Percentiles rank a stretch among this genome's conserved stretches.
phyloP scores from a whole-genome alignment of 371 early-diverging fungal genomes.

The Mucor lusitanicus region DNA sequence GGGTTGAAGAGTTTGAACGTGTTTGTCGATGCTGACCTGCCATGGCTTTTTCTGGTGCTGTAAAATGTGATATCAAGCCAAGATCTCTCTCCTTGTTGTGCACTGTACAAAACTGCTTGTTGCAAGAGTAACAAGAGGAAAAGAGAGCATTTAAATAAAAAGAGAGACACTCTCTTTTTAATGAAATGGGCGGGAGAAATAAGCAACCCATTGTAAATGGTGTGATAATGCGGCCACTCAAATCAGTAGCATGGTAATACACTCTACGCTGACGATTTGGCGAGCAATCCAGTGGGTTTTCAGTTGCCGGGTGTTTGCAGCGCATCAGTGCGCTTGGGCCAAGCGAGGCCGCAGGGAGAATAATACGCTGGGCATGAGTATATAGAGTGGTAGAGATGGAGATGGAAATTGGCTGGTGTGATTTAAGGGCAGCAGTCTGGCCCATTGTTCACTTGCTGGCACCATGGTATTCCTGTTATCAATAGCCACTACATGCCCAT shows the following conservation, averaged over 20 bases:
- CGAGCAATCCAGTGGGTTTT: too few species aligned
- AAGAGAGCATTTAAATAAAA: not conserved
- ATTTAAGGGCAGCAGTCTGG: not conserved
- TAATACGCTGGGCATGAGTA: not conserved
- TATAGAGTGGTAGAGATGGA: not conserved
- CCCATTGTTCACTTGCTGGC: not conserved
- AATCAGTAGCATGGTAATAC: not conserved
- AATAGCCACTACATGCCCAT: not conserved
- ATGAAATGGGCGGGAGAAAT: not conserved
- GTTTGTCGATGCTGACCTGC: slow-evolving; percentile 25
- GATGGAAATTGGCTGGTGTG: not conserved
- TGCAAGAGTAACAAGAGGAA: not conserved
- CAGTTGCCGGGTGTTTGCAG: not conserved
- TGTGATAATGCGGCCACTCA: not conserved
- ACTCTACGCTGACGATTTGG: not conserved
- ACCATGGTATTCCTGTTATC: not conserved
- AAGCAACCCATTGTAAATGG: not conserved
- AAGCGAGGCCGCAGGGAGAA: not conserved
- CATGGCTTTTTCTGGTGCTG: slow-evolving; percentile 1
- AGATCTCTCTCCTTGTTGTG: not conserved
- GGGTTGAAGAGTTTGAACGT: slow-evolving; percentile 18
- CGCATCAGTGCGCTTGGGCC: not conserved
- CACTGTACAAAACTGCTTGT: not conserved
- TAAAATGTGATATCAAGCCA: not conserved
- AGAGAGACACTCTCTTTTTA: not conserved